Conservation (phyloP, 257 asterid species). For the Dorcoceras hygrometricum region DNA sequence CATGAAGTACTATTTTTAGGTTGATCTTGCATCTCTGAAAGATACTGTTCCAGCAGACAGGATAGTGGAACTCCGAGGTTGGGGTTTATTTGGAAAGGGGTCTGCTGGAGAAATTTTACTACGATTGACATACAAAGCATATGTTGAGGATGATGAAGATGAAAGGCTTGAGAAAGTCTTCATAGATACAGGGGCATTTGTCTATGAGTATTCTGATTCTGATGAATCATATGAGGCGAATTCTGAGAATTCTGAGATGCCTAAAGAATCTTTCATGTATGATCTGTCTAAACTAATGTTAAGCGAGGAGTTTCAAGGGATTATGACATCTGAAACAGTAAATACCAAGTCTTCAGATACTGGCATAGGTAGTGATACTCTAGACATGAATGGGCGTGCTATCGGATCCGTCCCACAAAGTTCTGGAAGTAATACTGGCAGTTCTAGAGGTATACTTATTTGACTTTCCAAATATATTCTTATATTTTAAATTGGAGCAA, state of each 20-base stretch:
- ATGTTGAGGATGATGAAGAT: slow-evolving; percentile 98
- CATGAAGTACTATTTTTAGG: slow-evolving; percentile 40
- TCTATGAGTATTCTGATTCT: slow-evolving; percentile 60
- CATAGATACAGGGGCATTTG: slow-evolving; percentile 40
- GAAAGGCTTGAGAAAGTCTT: slow-evolving; percentile 41
- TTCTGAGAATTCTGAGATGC: slow-evolving; percentile 36
- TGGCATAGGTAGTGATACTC: slow-evolving; percentile 25
- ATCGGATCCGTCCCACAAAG: slow-evolving; percentile 36
- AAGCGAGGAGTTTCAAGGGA: slow-evolving; percentile 93
- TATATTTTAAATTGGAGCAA: background rate
- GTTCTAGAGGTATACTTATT: slow-evolving; percentile 49
- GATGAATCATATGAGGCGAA: slow-evolving; percentile 40
- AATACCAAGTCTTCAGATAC: slow-evolving; percentile 40
- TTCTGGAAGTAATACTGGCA: slow-evolving; percentile 38
- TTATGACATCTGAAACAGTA: slow-evolving; percentile 73
- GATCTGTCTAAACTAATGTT: slow-evolving; percentile 75
- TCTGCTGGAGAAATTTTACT: slow-evolving; percentile 82
- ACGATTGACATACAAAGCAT: slow-evolving; percentile 92
- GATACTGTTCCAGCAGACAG: slow-evolving; percentile 93
- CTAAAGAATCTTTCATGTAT: slow-evolving; percentile 74
- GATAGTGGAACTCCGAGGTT: slow-evolving; percentile 65
- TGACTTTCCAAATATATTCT: background rate
- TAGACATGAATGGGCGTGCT: slow-evolving; percentile 26
- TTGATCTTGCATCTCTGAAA: slow-evolving; percentile 82
- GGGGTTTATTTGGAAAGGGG: slow-evolving; percentile 70